These are phyloP conservation scores for Komagataella kurtzmanii DNA, from an alignment of 805 yeast genomes.

Conservation along the genomic window DNA sequence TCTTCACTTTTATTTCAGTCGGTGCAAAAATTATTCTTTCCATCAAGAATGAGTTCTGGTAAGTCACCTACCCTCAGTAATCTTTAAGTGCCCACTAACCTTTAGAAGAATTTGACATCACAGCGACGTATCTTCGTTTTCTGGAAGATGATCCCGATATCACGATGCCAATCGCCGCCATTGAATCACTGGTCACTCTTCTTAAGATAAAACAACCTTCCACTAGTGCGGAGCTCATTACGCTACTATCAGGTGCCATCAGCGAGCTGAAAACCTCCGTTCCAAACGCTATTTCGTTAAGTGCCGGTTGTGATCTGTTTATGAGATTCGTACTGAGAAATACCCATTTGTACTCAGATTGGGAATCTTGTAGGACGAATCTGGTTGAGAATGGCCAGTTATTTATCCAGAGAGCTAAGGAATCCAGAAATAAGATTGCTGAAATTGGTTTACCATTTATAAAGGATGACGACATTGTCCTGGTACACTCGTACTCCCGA, in stretches of 20 bases:
- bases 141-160: constrained; percentile 86
- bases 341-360: constrained; percentile 76
- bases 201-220: constrained; percentile 74
- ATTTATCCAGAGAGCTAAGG: constrained; percentile 85
- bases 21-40: no score
- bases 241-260: constrained; percentile 65
- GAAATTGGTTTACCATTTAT: constrained; percentile 80
- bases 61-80: neutral
- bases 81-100: neutral
- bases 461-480: constrained; percentile 80
- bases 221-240: constrained; percentile 87
- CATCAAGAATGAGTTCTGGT: neutral
- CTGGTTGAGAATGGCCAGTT: constrained; percentile 88
- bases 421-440: constrained; percentile 78
- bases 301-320: constrained; percentile 96
- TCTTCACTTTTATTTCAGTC: neutral
- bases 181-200: constrained; percentile 82
- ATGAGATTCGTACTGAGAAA: constrained; percentile 87
- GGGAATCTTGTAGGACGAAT: constrained; percentile 86
- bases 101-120: constrained; percentile 57
- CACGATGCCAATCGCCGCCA: constrained; percentile 99
- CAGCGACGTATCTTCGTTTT: constrained; percentile 64
- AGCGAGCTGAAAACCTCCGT: constrained; percentile 63
- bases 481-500: constrained; percentile 87
- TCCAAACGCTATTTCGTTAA: constrained; percentile 81